These are phyloP conservation scores for Boechera divaricarpa DNA, from an alignment of 345 rosid species.

Conservation along the genomic window DNA sequence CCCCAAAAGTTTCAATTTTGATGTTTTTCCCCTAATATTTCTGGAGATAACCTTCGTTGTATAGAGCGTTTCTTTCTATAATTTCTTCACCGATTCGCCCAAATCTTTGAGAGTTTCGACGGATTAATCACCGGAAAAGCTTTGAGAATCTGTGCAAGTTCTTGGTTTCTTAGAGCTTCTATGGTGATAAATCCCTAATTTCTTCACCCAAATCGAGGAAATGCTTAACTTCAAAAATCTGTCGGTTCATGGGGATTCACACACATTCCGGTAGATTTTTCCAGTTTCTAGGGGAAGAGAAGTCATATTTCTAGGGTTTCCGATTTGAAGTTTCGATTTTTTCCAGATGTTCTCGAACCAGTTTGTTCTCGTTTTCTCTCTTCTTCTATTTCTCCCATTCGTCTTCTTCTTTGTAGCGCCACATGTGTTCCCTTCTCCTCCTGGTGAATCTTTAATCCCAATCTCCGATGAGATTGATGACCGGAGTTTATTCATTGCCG, in stretches of 20 bases:
- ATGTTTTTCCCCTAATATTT: not conserved
- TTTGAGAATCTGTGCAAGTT: slow-evolving; percentile 21
- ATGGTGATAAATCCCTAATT: slow-evolving; percentile 21
- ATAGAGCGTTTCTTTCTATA: not conserved
- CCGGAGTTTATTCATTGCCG: slow-evolving; percentile 68
- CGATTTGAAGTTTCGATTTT: slow-evolving; percentile 25
- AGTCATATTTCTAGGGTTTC: slow-evolving; percentile 32
- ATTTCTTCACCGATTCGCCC: slow-evolving; percentile 32
- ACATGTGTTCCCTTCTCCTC: slow-evolving; percentile 57
- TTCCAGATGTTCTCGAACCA: slow-evolving; percentile 60
- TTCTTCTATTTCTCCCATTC: slow-evolving; percentile 57
- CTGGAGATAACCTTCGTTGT: slow-evolving; percentile 1
- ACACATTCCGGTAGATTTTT: slow-evolving; percentile 37
- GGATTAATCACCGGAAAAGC: not conserved
- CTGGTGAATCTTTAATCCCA: slow-evolving; percentile 64
- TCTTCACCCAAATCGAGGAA: not conserved
- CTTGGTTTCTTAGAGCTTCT: slow-evolving; percentile 6
- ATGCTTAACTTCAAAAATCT: not conserved
- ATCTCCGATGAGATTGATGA: slow-evolving; percentile 77
- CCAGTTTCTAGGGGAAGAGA: not conserved
- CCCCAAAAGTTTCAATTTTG: not conserved
- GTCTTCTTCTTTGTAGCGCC: slow-evolving; percentile 58
- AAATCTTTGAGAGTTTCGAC: not conserved
- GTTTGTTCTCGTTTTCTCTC: slow-evolving; percentile 54
- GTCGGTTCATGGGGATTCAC: slow-evolving; percentile 6